These are phyloP conservation scores for Pyrus betulifolia DNA, from an alignment of 306 rosid genomes.

Conservation along the genomic window DNA sequence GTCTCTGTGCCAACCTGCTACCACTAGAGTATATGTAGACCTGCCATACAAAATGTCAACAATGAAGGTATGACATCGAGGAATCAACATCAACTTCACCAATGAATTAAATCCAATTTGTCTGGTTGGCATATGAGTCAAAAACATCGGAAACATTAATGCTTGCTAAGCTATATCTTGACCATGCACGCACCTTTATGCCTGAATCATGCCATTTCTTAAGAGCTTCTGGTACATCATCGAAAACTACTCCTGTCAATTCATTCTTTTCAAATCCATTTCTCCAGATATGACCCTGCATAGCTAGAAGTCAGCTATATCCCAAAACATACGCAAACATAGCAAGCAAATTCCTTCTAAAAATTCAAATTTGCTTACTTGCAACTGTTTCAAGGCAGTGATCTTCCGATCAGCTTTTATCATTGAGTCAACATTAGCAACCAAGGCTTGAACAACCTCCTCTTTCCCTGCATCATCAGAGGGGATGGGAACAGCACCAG, in stretches of 20 bases:
- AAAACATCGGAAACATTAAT: neutral
- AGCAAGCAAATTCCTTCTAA: neutral
- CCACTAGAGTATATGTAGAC: slow-evolving; percentile 96
- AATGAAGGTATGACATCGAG: slow-evolving; percentile 1
- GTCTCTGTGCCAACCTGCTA: slow-evolving; percentile 94
- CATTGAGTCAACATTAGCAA: slow-evolving; percentile 80
- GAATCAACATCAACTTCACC: neutral
- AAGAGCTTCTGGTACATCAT: slow-evolving; percentile 87
- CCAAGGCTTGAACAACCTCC: slow-evolving; percentile 70
- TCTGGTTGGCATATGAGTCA: neutral
- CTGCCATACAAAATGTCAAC: slow-evolving; percentile 36
- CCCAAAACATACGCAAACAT: slow-evolving; percentile 3
- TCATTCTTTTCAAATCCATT: slow-evolving; percentile 79
- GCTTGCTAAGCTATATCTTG: neutral
- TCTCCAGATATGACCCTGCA: slow-evolving; percentile 95
- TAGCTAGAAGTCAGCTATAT: slow-evolving; percentile 19
- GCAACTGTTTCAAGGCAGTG: slow-evolving; percentile 89
- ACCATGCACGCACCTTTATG: slow-evolving; percentile 49
- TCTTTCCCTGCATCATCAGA: slow-evolving; percentile 68
- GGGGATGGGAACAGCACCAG: slow-evolving; percentile 78
- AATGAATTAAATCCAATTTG: neutral
- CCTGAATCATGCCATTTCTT: slow-evolving; percentile 75
- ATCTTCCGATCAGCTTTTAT: slow-evolving; percentile 93
- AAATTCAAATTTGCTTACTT: slow-evolving; percentile 38
- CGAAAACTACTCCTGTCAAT: slow-evolving; percentile 75